Base-by-base conservation (phyloP, 2,329 filamentous ascomycete genomes). In the Trichoderma citrinoviride region DNA sequence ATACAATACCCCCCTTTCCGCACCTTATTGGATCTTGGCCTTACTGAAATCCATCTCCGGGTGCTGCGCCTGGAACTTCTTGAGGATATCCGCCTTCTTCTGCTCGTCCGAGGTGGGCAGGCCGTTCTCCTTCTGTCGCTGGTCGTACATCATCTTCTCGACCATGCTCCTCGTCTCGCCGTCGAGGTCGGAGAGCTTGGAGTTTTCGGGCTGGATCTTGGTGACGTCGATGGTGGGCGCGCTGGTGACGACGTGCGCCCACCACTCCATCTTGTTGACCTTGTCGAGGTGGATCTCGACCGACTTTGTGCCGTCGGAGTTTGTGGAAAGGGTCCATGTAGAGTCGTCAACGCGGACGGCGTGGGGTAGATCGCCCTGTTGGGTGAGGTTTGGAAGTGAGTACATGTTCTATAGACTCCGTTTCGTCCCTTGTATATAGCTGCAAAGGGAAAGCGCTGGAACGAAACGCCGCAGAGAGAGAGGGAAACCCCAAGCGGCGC, bases 141-240 rank as follows among this genome's bases (percentile, higher is more conserved):
- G 95, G 81, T 99, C 95, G 73, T 86, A 99, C 95, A 99, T 99
- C 95, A 99, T 99, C 87, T 99, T 99, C 87, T 99, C 95, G 50
- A 99, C 95, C 94, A 99, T 98, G 66, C 88, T 86, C 69, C 95
- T 86, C 61, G 95, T 99, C 83, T 96, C 91, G 67, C 95, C 95
- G 75, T 98, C 94, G 70, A 99, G 82, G 77, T 99, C 95, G 65
- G 90, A 89, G 73, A 99, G 83, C 77, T 93, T 96, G 75, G 90
- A 93, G 76, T 90, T 93, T 80, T 98, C 95, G 23, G 95, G 95
- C 75, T 89, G 87, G 78, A 99, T 98, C 82, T 97, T 97, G 72
- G 89, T 89, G 41, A 96, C 92, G 80, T 99, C 95, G 78, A 99
- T 96, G 79, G 90, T 91, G 68, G 95, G 95, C 4, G 93, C 94